phyloP scores from a whole-genome alignment of 352 stramenopile genomes.

The Halophytophthora batemanensis region DNA sequence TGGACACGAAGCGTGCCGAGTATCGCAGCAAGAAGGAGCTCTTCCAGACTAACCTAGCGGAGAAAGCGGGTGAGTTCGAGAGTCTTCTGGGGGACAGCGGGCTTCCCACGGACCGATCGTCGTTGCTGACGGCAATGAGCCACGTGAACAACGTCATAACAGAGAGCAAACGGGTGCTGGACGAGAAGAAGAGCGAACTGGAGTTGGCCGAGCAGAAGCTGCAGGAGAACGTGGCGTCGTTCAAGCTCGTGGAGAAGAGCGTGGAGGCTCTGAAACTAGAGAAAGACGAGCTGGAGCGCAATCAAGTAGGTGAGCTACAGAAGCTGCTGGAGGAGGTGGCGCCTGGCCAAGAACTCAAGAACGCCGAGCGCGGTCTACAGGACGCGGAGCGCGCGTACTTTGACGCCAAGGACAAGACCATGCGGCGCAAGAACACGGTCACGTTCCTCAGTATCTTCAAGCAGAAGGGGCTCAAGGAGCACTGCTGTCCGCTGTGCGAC shows the following conservation, averaged over 20 bases:
- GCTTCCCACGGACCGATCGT: constrained; percentile 25
- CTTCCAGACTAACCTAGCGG: constrained; percentile 35
- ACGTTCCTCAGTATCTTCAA: constrained; percentile 84
- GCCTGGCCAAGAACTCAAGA: constrained; percentile 36
- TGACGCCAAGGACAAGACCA: constrained; percentile 79
- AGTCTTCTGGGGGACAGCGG: constrained; percentile 23
- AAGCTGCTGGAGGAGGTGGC: constrained; percentile 45
- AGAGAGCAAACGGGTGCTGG: constrained; percentile 18
- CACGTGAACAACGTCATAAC: constrained; percentile 25
- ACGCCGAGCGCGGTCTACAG: constrained; percentile 47
- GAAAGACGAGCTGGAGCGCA: constrained; percentile 53
- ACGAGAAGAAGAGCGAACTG: constrained; percentile 28
- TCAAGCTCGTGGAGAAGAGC: constrained; percentile 48
- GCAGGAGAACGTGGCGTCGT: constrained; percentile 47
- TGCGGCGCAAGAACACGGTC: constrained; percentile 78
- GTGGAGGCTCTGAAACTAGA: constrained; percentile 33
- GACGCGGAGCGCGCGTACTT: constrained; percentile 63
- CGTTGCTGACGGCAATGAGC: constrained; percentile 20
- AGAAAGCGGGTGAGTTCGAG: constrained; percentile 50
- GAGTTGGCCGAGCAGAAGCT: constrained; percentile 33
- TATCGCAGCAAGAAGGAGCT: constrained; percentile 40
- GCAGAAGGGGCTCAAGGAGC: constrained; percentile 76
- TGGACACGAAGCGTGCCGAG: constrained; percentile 51
- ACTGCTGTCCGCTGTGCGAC: constrained; percentile 75
- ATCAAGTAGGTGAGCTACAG: constrained; percentile 49